Percentiles rank a stretch among this genome's conserved stretches.
Evolutionary conservation across 805 yeast genomes (phyloP).

Genomic region (Starmerella khaoyaiensis): DNA sequence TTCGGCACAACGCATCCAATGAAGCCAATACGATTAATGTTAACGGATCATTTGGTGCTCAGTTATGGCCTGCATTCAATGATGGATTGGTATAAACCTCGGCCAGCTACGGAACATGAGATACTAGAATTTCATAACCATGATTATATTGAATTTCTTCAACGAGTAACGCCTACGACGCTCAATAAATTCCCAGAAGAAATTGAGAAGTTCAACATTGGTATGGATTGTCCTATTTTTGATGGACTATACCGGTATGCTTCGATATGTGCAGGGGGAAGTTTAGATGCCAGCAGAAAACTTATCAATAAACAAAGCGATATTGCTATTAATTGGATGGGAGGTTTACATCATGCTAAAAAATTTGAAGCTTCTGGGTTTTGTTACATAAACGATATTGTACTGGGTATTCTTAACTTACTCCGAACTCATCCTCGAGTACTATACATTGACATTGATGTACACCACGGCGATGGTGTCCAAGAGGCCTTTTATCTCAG

Average conservation of each 20-base stretch:
- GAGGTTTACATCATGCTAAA: slow-evolving; percentile 88
- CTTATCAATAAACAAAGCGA: slow-evolving; percentile 72
- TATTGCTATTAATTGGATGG: slow-evolving; percentile 86
- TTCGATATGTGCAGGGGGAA: slow-evolving; percentile 75
- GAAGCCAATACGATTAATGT: slow-evolving; percentile 90
- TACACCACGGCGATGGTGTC: slow-evolving; percentile 92
- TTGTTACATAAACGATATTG: slow-evolving; percentile 84
- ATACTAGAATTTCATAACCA: slow-evolving; percentile 71
- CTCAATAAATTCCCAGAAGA: slow-evolving; percentile 44
- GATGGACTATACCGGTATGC: slow-evolving; percentile 88
- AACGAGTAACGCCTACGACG: slow-evolving; percentile 64
- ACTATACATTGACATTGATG: slow-evolving; percentile 75
- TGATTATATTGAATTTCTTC: slow-evolving; percentile 69
- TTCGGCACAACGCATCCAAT: slow-evolving; percentile 95
- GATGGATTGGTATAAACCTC: slow-evolving; percentile 80
- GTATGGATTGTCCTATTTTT: slow-evolving; percentile 88
- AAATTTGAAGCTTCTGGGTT: slow-evolving; percentile 83
- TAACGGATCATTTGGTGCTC: slow-evolving; percentile 81
- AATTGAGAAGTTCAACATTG: slow-evolving; percentile 67
- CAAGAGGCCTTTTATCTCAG: slow-evolving; percentile 89
- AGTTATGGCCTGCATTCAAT: slow-evolving; percentile 74
- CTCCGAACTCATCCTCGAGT: slow-evolving; percentile 76
- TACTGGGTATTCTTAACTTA: slow-evolving; percentile 65
- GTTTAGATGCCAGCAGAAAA: slow-evolving; percentile 80
- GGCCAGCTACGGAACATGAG: slow-evolving; percentile 72